phyloP scores from a whole-genome alignment of 2,329 filamentous ascomycete species.

The Neofusicoccum parvum region DNA sequence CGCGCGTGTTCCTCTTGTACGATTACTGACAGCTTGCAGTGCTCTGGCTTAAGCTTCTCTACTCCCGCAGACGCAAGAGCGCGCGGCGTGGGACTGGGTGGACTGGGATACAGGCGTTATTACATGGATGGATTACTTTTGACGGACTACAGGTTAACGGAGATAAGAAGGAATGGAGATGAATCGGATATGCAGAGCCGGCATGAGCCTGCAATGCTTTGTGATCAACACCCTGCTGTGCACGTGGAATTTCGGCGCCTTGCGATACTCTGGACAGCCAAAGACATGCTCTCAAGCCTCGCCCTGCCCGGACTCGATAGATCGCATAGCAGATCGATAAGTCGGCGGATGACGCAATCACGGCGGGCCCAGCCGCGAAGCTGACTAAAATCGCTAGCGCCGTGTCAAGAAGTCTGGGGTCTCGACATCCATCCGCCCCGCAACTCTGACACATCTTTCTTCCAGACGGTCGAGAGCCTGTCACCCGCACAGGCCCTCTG shows the following conservation, averaged over 20 bases:
- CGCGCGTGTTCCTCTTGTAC: too few species aligned
- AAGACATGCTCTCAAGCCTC: too few species aligned
- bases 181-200: too few species aligned
- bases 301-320: too few species aligned
- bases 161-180: neutral
- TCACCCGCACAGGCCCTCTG: neutral
- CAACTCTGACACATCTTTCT: neutral
- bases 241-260: too few species aligned
- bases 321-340: too few species aligned
- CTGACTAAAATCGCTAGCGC: neutral
- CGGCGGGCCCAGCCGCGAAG: too few species aligned
- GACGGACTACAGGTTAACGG: neutral
- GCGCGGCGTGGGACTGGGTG: neutral
- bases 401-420: neutral
- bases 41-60: slow-evolving; percentile 1
- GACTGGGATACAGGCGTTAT: neutral
- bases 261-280: too few species aligned
- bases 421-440: neutral
- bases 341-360: too few species aligned
- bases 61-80: neutral
- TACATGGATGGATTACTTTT: too few species aligned
- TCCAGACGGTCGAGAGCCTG: neutral
- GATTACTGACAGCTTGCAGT: neutral
- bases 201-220: too few species aligned
- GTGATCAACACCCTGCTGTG: too few species aligned